Conservation (phyloP, 1,284 basidiomycete species). For the Rhizoctonia solani region DNA sequence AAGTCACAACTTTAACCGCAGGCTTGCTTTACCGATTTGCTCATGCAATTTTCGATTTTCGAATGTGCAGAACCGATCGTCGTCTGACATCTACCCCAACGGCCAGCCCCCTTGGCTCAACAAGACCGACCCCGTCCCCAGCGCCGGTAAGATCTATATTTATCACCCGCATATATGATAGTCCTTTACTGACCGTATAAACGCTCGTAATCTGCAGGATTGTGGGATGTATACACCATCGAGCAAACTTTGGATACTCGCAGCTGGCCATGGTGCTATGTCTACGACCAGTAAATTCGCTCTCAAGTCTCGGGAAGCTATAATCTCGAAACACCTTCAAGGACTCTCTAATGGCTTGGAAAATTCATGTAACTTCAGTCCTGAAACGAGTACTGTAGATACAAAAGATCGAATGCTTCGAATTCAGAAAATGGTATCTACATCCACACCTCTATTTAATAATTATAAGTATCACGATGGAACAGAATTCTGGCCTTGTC, state of each 20-base stretch:
- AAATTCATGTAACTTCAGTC: too few species aligned
- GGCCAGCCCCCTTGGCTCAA: constrained; percentile 8
- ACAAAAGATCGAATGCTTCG: too few species aligned
- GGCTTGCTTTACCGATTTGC: too few species aligned
- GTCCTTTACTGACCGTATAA: neutral
- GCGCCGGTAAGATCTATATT: constrained; percentile 16
- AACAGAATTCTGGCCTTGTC: too few species aligned
- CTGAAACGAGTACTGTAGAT: too few species aligned
- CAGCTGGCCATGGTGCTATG: constrained; percentile 8
- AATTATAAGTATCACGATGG: too few species aligned
- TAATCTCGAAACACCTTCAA: too few species aligned
- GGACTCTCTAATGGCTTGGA: too few species aligned
- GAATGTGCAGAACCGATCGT: neutral
- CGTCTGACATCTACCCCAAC: neutral
- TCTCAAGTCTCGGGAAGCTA: too few species aligned
- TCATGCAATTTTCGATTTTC: neutral
- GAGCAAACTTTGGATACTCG: constrained; percentile 13
- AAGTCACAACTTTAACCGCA: neutral
- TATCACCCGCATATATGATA: neutral
- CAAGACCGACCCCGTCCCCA: neutral
- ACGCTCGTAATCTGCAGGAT: neutral
- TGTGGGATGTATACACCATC: constrained; percentile 1
- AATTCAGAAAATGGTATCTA: too few species aligned
- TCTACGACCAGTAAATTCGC: constrained; percentile 2
- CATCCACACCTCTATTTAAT: too few species aligned